Evolutionary conservation across 1,284 basidiomycete species (phyloP).

Genomic region (Meira miltonrushii): DNA sequence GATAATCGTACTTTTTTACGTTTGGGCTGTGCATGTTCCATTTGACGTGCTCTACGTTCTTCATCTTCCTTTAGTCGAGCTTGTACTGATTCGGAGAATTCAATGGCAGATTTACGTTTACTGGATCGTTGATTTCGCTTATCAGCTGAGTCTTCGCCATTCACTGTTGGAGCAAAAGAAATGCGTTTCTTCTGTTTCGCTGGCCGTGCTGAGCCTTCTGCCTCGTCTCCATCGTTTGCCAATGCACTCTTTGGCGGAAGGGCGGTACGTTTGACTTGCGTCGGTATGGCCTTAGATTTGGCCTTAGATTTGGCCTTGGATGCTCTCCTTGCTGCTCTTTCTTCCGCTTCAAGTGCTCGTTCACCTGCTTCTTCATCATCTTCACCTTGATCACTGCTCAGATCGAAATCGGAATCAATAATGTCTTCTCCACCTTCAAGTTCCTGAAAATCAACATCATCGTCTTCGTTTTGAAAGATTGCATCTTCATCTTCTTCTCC

Average conservation of each 20-base stretch:
- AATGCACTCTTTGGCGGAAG: constrained; percentile 5
- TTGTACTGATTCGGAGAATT: constrained; percentile 9
- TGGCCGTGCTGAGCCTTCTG: not conserved
- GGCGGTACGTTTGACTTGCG: not conserved
- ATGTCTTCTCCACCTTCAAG: constrained; percentile 26
- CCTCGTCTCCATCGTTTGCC: not conserved
- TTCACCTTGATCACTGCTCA: constrained; percentile 29
- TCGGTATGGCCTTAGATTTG: not conserved
- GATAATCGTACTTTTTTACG: constrained; percentile 55
- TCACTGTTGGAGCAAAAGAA: constrained; percentile 2
- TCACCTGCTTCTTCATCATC: constrained; percentile 29
- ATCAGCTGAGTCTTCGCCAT: not conserved
- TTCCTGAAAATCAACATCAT: constrained; percentile 42
- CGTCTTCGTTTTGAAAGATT: constrained; percentile 42
- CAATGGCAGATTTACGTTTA: constrained; percentile 32
- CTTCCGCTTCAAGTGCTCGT: constrained; percentile 31
- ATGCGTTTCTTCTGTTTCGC: constrained; percentile 4
- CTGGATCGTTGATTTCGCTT: constrained; percentile 2
- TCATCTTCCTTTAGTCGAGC: not conserved
- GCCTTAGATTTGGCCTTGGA: constrained; percentile 1
- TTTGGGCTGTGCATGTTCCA: not conserved
- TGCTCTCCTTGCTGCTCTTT: constrained; percentile 22
- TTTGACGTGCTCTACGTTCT: not conserved
- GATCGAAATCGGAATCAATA: constrained; percentile 45
- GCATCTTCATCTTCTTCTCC: constrained; percentile 24